Evolutionary conservation across 768 basidiomycete species (phyloP), one percentile per base, ranked within the genome.

Genomic region (Coprinellus aureogranulatus): DNA sequence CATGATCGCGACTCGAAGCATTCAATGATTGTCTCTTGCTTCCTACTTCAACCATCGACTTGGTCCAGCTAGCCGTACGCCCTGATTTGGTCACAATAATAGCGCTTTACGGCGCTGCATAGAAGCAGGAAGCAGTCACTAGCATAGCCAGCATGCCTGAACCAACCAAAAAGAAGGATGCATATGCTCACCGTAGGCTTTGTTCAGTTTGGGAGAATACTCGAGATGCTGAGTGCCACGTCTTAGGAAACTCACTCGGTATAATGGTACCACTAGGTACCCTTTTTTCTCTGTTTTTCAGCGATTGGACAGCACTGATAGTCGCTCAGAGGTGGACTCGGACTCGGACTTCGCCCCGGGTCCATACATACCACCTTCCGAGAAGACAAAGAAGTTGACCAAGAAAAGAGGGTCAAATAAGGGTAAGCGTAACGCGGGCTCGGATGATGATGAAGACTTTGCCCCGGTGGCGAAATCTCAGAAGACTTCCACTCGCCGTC

Each of bases 301-400:
- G 16, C 31, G 30, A 18, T 20, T 40, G 30, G 12, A 44, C 18
- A 12, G n/a, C 8, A 9, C 28, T 20, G 25, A 30, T 11, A 27
- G 31, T 39, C n/a, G 23, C 34, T 4, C 22, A 77, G 81, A 79
- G 52, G 59, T 66, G 2, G 81, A 82, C 62, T 78, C 80, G 0
- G 81, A 83, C 62, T 72, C 79, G 30, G 81, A 82, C 48, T 83
- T 83, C 61, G 74, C 71, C 26, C 71, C 79, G 2, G 78, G 78
- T 1, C 58, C 65, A 6, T 76, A 75, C 58, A 54, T 76, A 58
- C 52, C 59, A 2, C 64, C 57, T 42, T 64, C 47, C 20, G 26
- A 49, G 44, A 57, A 57, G 34, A 1, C 47, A 4, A 57, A 47
- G 40, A 58, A 39, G 39, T 47, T 34, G 23, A 53, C 44, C 12